Conservation (phyloP, 139 green algal genomes). For the Volvox africanus region DNA sequence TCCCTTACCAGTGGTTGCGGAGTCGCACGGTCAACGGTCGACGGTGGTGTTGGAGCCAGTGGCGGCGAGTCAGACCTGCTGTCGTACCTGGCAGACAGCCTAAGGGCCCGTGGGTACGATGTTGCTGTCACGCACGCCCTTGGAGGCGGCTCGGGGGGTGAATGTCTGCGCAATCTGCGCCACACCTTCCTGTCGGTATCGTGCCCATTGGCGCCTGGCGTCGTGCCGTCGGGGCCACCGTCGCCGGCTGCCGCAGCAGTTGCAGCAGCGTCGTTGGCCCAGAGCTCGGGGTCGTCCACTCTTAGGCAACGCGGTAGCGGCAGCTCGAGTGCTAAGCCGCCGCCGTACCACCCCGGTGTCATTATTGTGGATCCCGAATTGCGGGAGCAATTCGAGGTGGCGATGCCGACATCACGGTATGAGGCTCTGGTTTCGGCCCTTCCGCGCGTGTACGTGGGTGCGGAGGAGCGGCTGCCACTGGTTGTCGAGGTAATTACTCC, state of each 20-base stretch:
- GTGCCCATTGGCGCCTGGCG: not conserved
- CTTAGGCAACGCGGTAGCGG: not conserved
- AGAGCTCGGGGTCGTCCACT: not conserved
- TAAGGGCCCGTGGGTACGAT: slow-evolving; percentile 20
- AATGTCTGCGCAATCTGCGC: slow-evolving; percentile 77
- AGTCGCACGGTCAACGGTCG: not conserved
- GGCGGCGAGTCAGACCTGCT: not conserved
- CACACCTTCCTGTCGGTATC: slow-evolving; percentile 73
- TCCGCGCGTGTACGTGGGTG: slow-evolving; percentile 72
- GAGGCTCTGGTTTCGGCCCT: slow-evolving; percentile 58
- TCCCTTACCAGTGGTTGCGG: not conserved
- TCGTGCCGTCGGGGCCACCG: not conserved
- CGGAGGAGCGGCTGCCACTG: slow-evolving; percentile 60
- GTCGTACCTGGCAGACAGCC: slow-evolving; percentile 30
- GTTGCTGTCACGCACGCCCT: slow-evolving; percentile 32
- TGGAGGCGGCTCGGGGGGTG: slow-evolving; percentile 38
- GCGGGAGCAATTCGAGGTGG: slow-evolving; percentile 74
- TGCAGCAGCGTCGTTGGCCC: not conserved
- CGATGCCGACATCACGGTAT: slow-evolving; percentile 59
- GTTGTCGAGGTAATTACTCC: slow-evolving; percentile 53
- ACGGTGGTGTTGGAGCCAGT: not conserved
- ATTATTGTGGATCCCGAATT: slow-evolving; percentile 59
- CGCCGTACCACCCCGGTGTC: slow-evolving; percentile 36
- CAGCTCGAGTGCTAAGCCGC: not conserved
- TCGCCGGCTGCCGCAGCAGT: slow-evolving; percentile 21